These are phyloP conservation scores for Cupressus sempervirens DNA, from an alignment of 75 land plant species.

Conservation along the genomic window DNA sequence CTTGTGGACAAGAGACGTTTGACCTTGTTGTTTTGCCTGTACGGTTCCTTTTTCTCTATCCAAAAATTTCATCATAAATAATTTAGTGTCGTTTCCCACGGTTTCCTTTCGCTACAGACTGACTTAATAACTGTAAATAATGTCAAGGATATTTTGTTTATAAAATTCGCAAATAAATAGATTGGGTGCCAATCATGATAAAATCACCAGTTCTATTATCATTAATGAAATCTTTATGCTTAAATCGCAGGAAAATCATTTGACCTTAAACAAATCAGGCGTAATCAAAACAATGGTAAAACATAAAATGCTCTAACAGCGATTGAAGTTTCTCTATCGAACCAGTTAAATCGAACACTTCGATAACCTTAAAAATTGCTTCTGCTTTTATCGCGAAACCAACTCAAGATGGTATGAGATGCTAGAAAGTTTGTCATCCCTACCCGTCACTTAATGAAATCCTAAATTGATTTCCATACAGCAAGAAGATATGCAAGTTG, in stretches of 20 bases:
- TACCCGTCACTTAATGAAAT: neutral
- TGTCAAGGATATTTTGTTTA: neutral
- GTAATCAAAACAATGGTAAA: neutral
- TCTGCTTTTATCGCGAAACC: neutral
- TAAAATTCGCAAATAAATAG: neutral
- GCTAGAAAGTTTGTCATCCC: neutral
- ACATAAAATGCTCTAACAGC: neutral
- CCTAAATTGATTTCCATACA: neutral
- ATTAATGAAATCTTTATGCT: neutral
- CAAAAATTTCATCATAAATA: neutral
- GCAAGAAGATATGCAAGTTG: neutral
- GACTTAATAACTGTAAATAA: neutral
- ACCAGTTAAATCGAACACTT: too few species aligned
- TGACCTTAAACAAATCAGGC: neutral
- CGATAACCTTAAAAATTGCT: too few species aligned
- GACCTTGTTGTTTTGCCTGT: slow-evolving; percentile 90
- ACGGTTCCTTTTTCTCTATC: slow-evolving; percentile 9
- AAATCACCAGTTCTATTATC: neutral
- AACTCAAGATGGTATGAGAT: neutral
- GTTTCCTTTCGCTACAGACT: neutral
- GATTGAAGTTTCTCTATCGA: neutral
- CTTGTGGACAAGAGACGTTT: slow-evolving; percentile 51
- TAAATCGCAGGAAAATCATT: neutral
- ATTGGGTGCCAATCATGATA: neutral
- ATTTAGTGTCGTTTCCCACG: neutral